These are phyloP conservation scores for Chaetoceros muelleri DNA, from an alignment of 108 stramenopile species.

Conservation along the genomic window DNA sequence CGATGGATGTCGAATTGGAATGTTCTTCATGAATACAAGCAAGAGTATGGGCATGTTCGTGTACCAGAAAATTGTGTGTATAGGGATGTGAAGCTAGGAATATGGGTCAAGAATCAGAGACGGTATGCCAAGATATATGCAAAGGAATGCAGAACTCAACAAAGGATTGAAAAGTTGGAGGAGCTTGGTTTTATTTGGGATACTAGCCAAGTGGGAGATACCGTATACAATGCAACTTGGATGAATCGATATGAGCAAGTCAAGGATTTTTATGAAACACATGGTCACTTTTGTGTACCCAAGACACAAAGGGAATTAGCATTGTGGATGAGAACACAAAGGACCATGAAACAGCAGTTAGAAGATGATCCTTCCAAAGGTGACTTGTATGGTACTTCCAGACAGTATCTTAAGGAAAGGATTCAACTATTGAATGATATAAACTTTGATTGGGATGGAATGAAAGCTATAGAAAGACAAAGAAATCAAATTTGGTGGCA, in stretches of 20 bases:
- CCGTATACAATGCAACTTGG: neutral
- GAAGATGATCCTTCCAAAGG: no score
- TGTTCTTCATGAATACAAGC: neutral
- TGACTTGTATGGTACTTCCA: neutral
- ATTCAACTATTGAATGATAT: neutral
- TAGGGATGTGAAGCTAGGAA: neutral
- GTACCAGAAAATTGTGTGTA: neutral
- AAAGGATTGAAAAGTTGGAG: neutral
- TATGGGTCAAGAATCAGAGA: neutral
- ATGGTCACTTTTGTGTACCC: constrained; percentile 19
- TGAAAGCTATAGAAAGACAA: neutral
- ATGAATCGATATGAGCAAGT: constrained; percentile 6
- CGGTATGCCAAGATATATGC: neutral
- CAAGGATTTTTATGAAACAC: constrained; percentile 4
- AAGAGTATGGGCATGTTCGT: neutral
- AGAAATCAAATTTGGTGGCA: neutral
- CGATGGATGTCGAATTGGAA: neutral
- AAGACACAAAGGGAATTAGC: neutral
- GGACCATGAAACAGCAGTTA: no score
- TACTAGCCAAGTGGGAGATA: neutral
- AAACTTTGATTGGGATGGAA: neutral
- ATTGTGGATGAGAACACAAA: neutral
- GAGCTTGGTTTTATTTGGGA: constrained; percentile 11
- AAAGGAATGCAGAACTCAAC: neutral
- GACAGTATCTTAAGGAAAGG: neutral